A percentile compares a stretch with the other conserved stretches of the same genome.
phyloP scores from a whole-genome alignment of 805 yeast species.

The Wickerhamomyces hampshirensis region DNA sequence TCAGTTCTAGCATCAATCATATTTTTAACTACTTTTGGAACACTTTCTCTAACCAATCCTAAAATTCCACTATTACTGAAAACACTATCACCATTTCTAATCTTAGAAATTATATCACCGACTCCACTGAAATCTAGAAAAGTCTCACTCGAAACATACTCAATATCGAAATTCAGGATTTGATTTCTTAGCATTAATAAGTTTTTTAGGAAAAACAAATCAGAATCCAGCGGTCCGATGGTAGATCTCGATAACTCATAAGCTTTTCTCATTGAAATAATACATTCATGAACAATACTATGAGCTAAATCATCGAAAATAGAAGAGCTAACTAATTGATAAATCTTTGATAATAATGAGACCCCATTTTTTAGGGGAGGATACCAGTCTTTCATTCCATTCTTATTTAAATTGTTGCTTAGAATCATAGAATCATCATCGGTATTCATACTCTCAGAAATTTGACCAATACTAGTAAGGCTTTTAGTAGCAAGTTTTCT shows the following conservation, averaged over 20 bases:
- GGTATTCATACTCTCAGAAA: constrained; percentile 15
- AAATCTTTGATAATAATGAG: constrained; percentile 67
- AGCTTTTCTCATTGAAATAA: constrained; percentile 54
- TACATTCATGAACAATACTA: constrained; percentile 74
- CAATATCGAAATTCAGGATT: constrained; percentile 74
- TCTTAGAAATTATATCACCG: constrained; percentile 41
- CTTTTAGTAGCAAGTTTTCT: constrained; percentile 14
- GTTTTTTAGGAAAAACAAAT: constrained; percentile 67
- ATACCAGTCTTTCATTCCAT: constrained; percentile 45
- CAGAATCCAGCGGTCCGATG: constrained; percentile 52
- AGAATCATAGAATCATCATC: constrained; percentile 5
- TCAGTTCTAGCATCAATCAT: constrained; percentile 78
- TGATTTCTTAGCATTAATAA: constrained; percentile 66
- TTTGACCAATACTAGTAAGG: constrained; percentile 9
- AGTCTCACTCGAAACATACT: constrained; percentile 64
- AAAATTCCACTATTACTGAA: constrained; percentile 26
- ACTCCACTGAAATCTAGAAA: constrained; percentile 81
- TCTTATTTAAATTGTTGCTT: constrained; percentile 1
- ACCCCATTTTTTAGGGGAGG: constrained; percentile 70
- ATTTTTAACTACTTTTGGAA: constrained; percentile 75
- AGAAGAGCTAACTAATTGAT: constrained; percentile 69
- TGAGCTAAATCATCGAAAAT: constrained; percentile 90
- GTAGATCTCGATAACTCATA: constrained; percentile 39
- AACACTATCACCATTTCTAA: constrained; percentile 27
- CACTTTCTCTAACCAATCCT: constrained; percentile 57